Base-by-base conservation (phyloP, 2,329 filamentous ascomycete genomes). In the Coleophoma eucalyptorum region DNA sequence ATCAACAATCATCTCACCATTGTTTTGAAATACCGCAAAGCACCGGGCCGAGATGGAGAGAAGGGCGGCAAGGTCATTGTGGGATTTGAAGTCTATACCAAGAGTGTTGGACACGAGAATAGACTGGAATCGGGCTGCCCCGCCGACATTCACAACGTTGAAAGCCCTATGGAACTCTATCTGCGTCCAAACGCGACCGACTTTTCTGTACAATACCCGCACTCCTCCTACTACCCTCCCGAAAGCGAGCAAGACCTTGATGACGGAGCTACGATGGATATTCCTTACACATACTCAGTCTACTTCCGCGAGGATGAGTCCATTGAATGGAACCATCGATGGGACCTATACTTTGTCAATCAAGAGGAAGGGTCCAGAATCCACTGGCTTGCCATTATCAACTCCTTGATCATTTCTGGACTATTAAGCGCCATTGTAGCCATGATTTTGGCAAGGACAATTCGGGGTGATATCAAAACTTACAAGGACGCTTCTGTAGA, bases 1-100 rank as follows among this genome's bases (percentile, higher is more conserved):
- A 78, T 96, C 60, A 89, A 96, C 72, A 96, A 96, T 65, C 91
- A 96, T 67, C 84, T 92, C 60, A 94, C 89, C 3, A 82, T 96
- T 48, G 87, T 95, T 42, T 82, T 96, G 51, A 84, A 89, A 49
- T 90, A 89, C 69, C 84, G 89, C 55, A 77, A 77, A 46, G 89
- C 88, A 2, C 80, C 87, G 1, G 87, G 87, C 11, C 77, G 73
- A 55, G 84, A 81, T 50, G 88, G 87, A 31, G 78, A 84, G 16
- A 78, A 79, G 42, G 87, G 88, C 46, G 86, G 84, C 56, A 91
- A 89, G 69, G 83, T 94, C 37, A 81, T 96, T 57, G 88, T 95
- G 18, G 90, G 89, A 0, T 96, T 96, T 63, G 90, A 96, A 70
- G 86, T 96, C 21, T 96, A 94, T 62, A 83, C 90, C 19, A 95